Percentiles rank a stretch among this genome's conserved stretches.
Conservation (phyloP, 176 grass and related monocot species). For the Areca catechu region DNA sequence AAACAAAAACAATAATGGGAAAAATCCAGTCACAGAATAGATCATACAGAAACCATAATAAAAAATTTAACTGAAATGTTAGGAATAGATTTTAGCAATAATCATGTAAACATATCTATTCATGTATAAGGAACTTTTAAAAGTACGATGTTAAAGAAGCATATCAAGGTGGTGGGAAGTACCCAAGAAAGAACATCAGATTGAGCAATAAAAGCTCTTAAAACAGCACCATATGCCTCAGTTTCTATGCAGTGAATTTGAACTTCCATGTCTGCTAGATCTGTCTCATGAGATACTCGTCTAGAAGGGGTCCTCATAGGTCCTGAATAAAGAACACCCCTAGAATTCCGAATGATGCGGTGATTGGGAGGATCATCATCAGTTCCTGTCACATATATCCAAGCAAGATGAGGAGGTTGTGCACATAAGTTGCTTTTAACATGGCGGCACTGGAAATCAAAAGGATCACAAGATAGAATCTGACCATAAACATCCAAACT, state of each 20-base stretch:
- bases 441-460: too few species aligned
- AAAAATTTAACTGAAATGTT: too few species aligned
- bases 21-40: too few species aligned
- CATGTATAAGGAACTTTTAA: too few species aligned
- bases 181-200: slow-evolving; percentile 50
- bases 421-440: too few species aligned
- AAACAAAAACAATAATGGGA: slow-evolving; percentile 5
- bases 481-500: too few species aligned
- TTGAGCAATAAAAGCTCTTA: slow-evolving; percentile 59
- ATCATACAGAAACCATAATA: too few species aligned
- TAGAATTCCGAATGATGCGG: neutral
- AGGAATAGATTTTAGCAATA: too few species aligned
- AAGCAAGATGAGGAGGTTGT: neutral
- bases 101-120: too few species aligned
- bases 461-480: too few species aligned
- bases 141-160: too few species aligned
- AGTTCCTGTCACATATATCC: neutral
- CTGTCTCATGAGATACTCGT: slow-evolving; percentile 2
- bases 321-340: slow-evolving; percentile 1
- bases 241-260: slow-evolving; percentile 56
- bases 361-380: neutral
- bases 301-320: neutral
- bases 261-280: slow-evolving; percentile 28
- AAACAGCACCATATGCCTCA: slow-evolving; percentile 52
- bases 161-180: slow-evolving; percentile 5